Conservation (phyloP, 1,284 basidiomycete genomes). For the Agaricales sp. region DNA sequence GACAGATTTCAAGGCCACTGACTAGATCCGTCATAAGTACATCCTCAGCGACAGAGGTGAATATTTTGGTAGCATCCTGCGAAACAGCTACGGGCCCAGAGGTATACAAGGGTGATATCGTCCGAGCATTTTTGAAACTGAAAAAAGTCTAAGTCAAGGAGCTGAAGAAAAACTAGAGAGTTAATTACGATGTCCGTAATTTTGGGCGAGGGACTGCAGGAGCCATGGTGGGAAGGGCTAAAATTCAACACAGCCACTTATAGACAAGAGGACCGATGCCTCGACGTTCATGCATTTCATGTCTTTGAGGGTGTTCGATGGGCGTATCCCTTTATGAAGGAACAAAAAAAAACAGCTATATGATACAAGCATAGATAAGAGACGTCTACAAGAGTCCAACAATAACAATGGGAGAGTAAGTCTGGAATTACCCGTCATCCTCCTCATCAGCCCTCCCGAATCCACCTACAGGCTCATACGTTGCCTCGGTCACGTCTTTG, state of each 20-base stretch:
- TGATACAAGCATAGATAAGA: constrained; percentile 3
- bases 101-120: constrained; percentile 77
- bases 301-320: not conserved
- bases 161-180: not conserved
- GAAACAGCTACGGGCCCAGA: constrained; percentile 79
- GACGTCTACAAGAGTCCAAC: constrained; percentile 6
- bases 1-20: constrained; percentile 67
- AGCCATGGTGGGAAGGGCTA: not conserved
- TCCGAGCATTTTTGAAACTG: constrained; percentile 66
- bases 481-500: constrained; percentile 67
- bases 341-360: too few relatives aligned
- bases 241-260: not conserved
- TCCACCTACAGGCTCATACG: constrained; percentile 76
- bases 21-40: constrained; percentile 75
- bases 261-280: not conserved
- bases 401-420: constrained; percentile 3
- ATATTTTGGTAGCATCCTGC: constrained; percentile 68
- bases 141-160: constrained; percentile 9
- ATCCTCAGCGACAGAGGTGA: constrained; percentile 84
- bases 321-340: not conserved
- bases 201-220: not conserved
- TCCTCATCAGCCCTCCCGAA: constrained; percentile 52
- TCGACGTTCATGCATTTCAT: not conserved
- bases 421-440: not conserved
- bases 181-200: not conserved